Conservation (phyloP, 1,284 basidiomycete species). For the Pseudozyma hubeiensis region DNA sequence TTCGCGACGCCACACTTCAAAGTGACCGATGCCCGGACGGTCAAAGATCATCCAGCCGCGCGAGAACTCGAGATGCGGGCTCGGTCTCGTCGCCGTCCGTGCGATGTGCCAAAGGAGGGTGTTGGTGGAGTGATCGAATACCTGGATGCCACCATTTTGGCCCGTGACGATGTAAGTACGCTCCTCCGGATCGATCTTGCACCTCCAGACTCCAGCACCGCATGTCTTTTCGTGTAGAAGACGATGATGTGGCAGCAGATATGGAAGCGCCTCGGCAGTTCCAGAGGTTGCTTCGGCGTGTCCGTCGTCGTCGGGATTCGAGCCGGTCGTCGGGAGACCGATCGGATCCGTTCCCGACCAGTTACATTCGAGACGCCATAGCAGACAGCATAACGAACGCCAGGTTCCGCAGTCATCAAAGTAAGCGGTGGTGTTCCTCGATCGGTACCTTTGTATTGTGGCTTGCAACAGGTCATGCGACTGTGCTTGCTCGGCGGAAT, state of each 20-base stretch:
- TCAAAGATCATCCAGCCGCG: slow-evolving; percentile 61
- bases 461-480: slow-evolving; percentile 15
- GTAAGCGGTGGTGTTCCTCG: slow-evolving; percentile 26
- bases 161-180: slow-evolving; percentile 49
- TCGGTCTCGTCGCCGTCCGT: slow-evolving; percentile 28
- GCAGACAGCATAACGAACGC: slow-evolving; percentile 32
- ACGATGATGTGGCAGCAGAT: slow-evolving; percentile 17
- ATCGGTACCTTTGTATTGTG: slow-evolving; percentile 26
- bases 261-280: not conserved
- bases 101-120: slow-evolving; percentile 50
- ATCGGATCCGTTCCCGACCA: slow-evolving; percentile 21
- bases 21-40: slow-evolving; percentile 41
- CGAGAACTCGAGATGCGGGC: slow-evolving; percentile 59
- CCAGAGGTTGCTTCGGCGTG: not conserved
- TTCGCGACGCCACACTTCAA: slow-evolving; percentile 61
- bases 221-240: slow-evolving; percentile 7
- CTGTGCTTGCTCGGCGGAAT: not conserved
- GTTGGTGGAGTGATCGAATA: slow-evolving; percentile 35
- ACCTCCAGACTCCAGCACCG: slow-evolving; percentile 49
- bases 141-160: slow-evolving; percentile 32
- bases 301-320: not conserved
- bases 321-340: not conserved
- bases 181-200: slow-evolving; percentile 60
- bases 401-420: slow-evolving; percentile 33
- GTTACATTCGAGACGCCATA: slow-evolving; percentile 37